phyloP scores from a whole-genome alignment of 257 asterid genomes.

The Paraleonurus japonicus region DNA sequence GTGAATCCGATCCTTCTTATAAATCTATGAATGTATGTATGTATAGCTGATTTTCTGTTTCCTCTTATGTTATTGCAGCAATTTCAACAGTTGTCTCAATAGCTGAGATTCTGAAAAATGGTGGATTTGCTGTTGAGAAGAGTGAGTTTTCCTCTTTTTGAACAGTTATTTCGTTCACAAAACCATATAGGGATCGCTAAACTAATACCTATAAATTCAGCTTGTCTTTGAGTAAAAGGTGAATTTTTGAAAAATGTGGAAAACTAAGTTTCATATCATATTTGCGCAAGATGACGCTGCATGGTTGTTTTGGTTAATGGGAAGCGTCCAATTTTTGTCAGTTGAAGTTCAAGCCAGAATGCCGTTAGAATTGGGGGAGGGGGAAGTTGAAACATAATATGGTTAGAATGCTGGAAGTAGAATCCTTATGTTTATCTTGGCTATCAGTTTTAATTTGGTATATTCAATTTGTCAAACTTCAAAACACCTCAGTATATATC shows the following conservation, averaged over 20 bases:
- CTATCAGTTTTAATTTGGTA: neutral
- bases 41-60: conserved; percentile 6
- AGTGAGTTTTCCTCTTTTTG: conserved; percentile 45
- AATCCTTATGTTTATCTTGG: neutral
- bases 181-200: neutral
- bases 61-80: conserved; percentile 47
- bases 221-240: neutral
- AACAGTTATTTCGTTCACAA: neutral
- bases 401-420: neutral
- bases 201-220: neutral
- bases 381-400: neutral
- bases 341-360: neutral
- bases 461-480: neutral
- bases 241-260: neutral
- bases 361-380: neutral
- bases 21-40: neutral
- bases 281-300: neutral
- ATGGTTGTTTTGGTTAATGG: neutral
- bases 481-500: neutral
- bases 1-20: neutral
- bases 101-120: conserved; percentile 86
- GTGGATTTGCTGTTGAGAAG: conserved; percentile 87
- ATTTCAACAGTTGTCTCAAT: conserved; percentile 80
- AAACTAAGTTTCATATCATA: neutral
- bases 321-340: neutral